phyloP scores from a whole-genome alignment of 805 yeast species.

The Candida quercuum region DNA sequence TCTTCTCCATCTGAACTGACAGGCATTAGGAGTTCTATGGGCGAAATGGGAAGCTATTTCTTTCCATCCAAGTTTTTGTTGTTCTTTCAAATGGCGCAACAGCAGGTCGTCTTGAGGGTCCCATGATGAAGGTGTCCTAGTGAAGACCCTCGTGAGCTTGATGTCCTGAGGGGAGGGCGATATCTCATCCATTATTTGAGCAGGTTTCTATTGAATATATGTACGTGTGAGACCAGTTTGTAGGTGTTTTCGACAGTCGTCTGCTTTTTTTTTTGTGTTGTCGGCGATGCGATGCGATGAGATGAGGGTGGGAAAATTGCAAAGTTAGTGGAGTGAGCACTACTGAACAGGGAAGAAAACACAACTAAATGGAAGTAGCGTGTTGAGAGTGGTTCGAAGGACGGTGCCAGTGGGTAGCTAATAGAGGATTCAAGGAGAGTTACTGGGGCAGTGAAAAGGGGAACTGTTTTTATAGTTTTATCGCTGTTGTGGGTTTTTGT shows the following conservation, averaged over 20 bases:
- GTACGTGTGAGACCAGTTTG: too few relatives aligned
- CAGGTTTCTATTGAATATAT: too few relatives aligned
- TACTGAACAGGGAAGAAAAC: neutral
- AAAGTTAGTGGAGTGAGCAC: neutral
- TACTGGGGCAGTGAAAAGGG: too few relatives aligned
- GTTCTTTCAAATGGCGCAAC: conserved; percentile 72
- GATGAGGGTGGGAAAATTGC: conserved; percentile 7
- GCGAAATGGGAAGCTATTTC: conserved; percentile 76
- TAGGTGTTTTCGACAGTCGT: too few relatives aligned
- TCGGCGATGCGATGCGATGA: conserved; percentile 9
- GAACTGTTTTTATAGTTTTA: too few relatives aligned
- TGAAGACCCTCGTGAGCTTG: conserved; percentile 21
- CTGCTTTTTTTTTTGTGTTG: too few relatives aligned
- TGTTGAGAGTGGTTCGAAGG: too few relatives aligned
- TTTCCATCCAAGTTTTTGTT: conserved; percentile 83
- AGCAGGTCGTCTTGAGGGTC: conserved; percentile 71
- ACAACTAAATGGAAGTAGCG: neutral
- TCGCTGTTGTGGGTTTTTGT: too few relatives aligned
- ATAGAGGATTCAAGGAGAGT: too few relatives aligned
- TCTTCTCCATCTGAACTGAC: conserved; percentile 87
- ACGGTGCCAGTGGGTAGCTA: too few relatives aligned
- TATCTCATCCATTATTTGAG: conserved; percentile 8
- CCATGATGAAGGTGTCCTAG: conserved; percentile 58
- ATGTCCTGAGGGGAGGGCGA: conserved; percentile 21
- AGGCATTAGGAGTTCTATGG: conserved; percentile 82